phyloP scores from a whole-genome alignment of 345 rosid genomes.

The Aquilaria malaccensis region DNA sequence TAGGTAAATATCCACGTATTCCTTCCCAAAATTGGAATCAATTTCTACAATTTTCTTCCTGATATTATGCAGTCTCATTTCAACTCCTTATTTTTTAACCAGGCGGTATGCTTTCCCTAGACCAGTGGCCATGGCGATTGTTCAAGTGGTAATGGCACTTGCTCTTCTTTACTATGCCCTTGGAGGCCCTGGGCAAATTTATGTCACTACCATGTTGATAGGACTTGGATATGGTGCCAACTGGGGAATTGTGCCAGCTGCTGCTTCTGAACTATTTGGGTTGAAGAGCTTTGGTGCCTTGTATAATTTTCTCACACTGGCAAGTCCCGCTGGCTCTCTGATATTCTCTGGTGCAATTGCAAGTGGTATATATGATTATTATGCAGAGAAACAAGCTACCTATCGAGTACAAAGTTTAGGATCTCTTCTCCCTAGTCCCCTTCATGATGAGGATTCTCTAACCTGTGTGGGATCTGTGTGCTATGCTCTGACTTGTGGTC shows the following conservation, averaged over 20 bases:
- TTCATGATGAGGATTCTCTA: conserved; percentile 27
- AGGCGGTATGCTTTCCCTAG: conserved; percentile 60
- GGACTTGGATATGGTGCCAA: conserved; percentile 68
- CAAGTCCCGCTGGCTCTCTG: conserved; percentile 57
- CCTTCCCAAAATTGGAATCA: not conserved
- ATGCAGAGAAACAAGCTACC: conserved; percentile 53
- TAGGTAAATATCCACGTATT: conserved; percentile 29
- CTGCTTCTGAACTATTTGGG: conserved; percentile 67
- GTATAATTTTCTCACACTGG: conserved; percentile 54
- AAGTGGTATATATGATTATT: conserved; percentile 64
- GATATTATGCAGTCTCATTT: conserved; percentile 1
- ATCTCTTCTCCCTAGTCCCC: not conserved
- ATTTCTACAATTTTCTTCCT: not conserved
- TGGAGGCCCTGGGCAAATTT: conserved; percentile 58
- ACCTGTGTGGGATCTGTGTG: conserved; percentile 54
- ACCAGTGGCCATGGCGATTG: conserved; percentile 53
- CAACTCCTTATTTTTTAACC: conserved; percentile 1
- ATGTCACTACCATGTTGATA: conserved; percentile 43
- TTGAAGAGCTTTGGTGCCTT: conserved; percentile 67
- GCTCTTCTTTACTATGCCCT: conserved; percentile 52
- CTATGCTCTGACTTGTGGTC: conserved; percentile 51
- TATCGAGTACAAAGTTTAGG: conserved; percentile 3
- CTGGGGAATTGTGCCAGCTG: conserved; percentile 53
- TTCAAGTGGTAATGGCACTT: conserved; percentile 54
- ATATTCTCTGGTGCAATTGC: conserved; percentile 75